These are phyloP conservation scores for Oxalis stricta DNA, from an alignment of 441 rosid species.

Conservation along the genomic window DNA sequence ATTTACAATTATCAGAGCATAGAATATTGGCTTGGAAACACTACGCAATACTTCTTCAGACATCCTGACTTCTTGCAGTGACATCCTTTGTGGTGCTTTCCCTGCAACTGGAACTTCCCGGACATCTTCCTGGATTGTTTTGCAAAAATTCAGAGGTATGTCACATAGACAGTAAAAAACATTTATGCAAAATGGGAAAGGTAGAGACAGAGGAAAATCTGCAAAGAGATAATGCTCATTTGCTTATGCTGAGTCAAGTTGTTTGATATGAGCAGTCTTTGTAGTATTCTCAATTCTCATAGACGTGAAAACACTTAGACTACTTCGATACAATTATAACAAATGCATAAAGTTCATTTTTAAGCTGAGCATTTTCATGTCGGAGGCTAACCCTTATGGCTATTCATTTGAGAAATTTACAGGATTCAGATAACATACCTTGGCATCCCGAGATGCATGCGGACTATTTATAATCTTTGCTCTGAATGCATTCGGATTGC, in stretches of 20 bases:
- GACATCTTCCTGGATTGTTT: constrained; percentile 45
- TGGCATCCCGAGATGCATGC: constrained; percentile 36
- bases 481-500: constrained; percentile 79
- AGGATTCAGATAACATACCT: constrained; percentile 20
- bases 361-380: too few relatives aligned
- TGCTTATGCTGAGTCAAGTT: too few relatives aligned
- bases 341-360: too few relatives aligned
- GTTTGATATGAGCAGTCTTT: too few relatives aligned
- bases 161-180: background rate
- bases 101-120: constrained; percentile 46
- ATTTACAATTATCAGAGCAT: constrained; percentile 88
- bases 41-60: constrained; percentile 91
- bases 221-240: too few relatives aligned
- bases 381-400: too few relatives aligned
- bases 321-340: too few relatives aligned
- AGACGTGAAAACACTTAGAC: too few relatives aligned
- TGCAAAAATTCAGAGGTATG: background rate
- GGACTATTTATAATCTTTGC: constrained; percentile 91
- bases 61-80: constrained; percentile 96
- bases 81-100: constrained; percentile 91
- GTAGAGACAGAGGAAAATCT: background rate
- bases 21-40: constrained; percentile 86
- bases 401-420: too few relatives aligned
- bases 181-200: background rate
- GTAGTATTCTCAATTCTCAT: too few relatives aligned